Evolutionary conservation across 441 rosid species (phyloP), one percentile per base, ranked within the genome.

Genomic region (Pelargonium myrrhifolium): DNA sequence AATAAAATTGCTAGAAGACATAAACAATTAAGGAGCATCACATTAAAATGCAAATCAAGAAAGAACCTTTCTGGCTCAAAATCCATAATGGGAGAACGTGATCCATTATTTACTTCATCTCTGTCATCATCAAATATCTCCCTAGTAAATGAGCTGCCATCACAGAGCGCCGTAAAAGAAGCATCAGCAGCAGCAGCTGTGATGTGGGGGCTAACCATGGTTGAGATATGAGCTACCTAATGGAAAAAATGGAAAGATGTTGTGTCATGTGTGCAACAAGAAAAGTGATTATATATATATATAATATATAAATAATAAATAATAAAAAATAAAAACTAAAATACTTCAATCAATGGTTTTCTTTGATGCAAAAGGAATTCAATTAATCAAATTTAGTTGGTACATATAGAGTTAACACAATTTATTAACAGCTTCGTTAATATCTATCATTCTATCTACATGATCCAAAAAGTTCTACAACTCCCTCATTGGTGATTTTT

Each of bases 141-240:
- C 76, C 82, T 83, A 31, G 97, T 85, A 80, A 85, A 91, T 28
- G 85, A 82, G 59, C 81, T 81, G 75, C 88, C 92, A 39, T 87
- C 86, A 75, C 96, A 91, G 71, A 94, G 88, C 64, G 85, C 82
- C 18, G 78, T 72, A 53, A 89, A 76, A 69, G 96, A 93, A 74
- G 97, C 89, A 74, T 87, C 82, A 71, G 97, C 90, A 17, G 96
- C 91, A 80, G 91, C 89, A 11, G 84, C 81, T 72, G 89, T 70
- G 42, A 91, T 75, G 51, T 86, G 82, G 12, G 95, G 87, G 40
- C 85, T 85, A 65, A 81, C 89, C 76, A 81, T 78, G 64, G 84
- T 81, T 61, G 94, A 83, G 72, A 91, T 84, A 55, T 68, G 75
- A 71, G 92, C 87, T 0, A 82, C 89, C 99, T 89, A 47, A 75